Evolutionary conservation across 2,329 filamentous ascomycete species (phyloP), one percentile per base, ranked within the genome.

Genomic region (Sordariomycetes sp.): DNA sequence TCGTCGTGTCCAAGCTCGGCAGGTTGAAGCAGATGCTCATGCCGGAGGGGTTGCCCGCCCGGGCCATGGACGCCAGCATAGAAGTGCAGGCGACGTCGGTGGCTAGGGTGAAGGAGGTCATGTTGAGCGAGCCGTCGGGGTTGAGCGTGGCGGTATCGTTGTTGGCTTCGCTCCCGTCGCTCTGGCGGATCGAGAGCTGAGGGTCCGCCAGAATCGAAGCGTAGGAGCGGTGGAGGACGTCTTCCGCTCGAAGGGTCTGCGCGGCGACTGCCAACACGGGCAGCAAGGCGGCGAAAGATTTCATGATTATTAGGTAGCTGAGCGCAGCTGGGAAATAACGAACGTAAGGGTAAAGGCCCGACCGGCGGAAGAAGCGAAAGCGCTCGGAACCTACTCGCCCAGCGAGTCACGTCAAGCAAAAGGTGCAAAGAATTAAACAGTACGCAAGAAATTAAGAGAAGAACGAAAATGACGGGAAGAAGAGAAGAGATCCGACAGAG

Each of bases 1-100:
- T 78, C 5, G 57, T 56, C 45, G 72, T 75, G 58, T 90, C 72
- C 37, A 86, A 68, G 25, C 73, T 75, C 1, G 80, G 78, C 17
- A 93, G 58, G 53, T 92, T 93, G 63, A 90, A 92, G 69, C 86
- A 93, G 31, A 85, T 74, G 38, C 80, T 81, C 31, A 86, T 73
- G 33, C 86, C 86, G 8, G 82, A 81, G 5, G 82, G 82, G 44
- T 88, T 90, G 17, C 72, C 70, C 27, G 77, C 72, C 39, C 68
- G 61, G 11, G 64, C 61, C 32, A 86, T 64, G 18, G 58, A 52
- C 3, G 56, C 53, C 14, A 92, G 63, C 8, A 72, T 67, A 16
- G 59, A 47, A 29, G 59, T 60, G 55, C 85, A 92, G 16, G 79
- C 79, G 9, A 59, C 47, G 21, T 65, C 61, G 7, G 74, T 81